Percentiles rank a stretch among this genome's conserved stretches.
Conservation (phyloP, 2,329 filamentous ascomycete species). For the Fusarium algeriense region DNA sequence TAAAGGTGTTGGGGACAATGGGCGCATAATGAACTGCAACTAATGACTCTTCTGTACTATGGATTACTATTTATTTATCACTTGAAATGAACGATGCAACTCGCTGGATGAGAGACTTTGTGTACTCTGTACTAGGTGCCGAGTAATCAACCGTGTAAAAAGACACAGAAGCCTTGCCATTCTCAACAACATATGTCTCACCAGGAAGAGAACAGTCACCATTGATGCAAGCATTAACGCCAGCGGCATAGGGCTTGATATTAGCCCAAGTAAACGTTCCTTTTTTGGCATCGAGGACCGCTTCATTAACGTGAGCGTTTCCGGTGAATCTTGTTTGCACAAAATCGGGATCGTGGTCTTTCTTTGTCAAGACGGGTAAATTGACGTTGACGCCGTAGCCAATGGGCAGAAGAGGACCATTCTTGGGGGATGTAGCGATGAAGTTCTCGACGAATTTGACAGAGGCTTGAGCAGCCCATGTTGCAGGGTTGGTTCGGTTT, state of each 20-base stretch:
- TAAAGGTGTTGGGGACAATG: background rate
- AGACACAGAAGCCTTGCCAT: constrained; percentile 57
- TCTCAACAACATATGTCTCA: constrained; percentile 61
- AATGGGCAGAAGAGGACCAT: constrained; percentile 56
- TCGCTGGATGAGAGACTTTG: constrained; percentile 43
- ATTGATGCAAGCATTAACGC: constrained; percentile 63
- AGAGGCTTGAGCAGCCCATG: constrained; percentile 56
- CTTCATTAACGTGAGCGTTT: constrained; percentile 60
- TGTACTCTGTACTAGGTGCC: constrained; percentile 54
- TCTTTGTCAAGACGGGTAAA: constrained; percentile 58
- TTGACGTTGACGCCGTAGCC: constrained; percentile 67
- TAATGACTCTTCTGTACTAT: background rate
- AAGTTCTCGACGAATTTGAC: constrained; percentile 60
- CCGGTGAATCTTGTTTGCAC: constrained; percentile 63
- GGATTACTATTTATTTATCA: background rate
- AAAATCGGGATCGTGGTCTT: constrained; percentile 57
- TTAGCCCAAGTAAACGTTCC: constrained; percentile 59
- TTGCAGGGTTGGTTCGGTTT: constrained; percentile 59
- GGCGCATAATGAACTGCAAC: background rate
- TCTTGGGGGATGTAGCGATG: constrained; percentile 52
- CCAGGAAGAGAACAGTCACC: constrained; percentile 64
- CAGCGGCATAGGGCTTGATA: constrained; percentile 53
- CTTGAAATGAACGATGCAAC: constrained; percentile 36
- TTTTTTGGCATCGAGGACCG: constrained; percentile 57
- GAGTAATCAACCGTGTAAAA: constrained; percentile 65